phyloP scores from a whole-genome alignment of 2,329 filamentous ascomycete species.

The Macroventuria anomochaeta region DNA sequence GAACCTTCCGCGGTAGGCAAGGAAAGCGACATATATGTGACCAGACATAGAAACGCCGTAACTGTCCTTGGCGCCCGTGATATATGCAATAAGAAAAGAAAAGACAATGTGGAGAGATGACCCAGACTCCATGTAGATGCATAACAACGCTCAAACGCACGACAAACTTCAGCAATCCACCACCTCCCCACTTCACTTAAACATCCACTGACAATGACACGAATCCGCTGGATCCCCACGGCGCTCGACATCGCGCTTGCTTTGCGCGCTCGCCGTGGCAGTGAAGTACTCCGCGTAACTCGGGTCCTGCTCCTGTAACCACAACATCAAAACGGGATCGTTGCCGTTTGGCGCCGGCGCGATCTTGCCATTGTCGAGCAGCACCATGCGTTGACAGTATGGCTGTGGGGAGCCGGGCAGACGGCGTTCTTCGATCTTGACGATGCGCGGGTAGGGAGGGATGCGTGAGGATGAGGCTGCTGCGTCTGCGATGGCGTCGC shows the following conservation, averaged over 20 bases:
- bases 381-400: conserved; percentile 70
- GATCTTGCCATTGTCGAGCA: conserved; percentile 60
- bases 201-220: conserved; percentile 51
- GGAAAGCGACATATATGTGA: neutral
- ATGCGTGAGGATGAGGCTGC: conserved; percentile 29
- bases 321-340: conserved; percentile 47
- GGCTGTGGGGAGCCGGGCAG: conserved; percentile 56
- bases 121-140: conserved; percentile 6
- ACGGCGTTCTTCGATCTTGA: conserved; percentile 72
- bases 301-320: conserved; percentile 52
- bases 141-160: conserved; percentile 21
- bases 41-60: conserved; percentile 2
- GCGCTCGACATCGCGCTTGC: conserved; percentile 27
- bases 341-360: conserved; percentile 44
- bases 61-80: conserved; percentile 1
- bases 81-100: conserved; percentile 5
- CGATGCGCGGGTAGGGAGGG: conserved; percentile 60
- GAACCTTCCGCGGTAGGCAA: neutral
- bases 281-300: conserved; percentile 36
- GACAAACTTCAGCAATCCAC: conserved; percentile 10
- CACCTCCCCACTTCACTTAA: conserved; percentile 32
- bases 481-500: conserved; percentile 28
- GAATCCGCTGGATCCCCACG: conserved; percentile 38
- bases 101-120: neutral
- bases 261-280: conserved; percentile 9